Percentiles rank a stretch among this genome's conserved stretches.
Conservation (phyloP, 306 rosid genomes). For the Ochetophila trinervis region DNA sequence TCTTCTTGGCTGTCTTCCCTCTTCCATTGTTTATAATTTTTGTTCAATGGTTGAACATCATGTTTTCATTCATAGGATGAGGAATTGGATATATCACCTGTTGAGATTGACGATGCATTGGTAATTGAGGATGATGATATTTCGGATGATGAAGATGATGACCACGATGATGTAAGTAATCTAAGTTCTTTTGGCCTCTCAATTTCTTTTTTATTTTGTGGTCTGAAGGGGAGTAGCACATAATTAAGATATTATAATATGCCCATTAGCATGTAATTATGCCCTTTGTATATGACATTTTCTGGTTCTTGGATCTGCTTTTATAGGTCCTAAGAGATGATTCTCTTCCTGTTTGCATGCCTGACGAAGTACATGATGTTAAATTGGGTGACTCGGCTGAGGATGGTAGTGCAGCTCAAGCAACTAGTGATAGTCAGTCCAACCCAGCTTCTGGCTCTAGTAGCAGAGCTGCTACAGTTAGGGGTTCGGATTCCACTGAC, state of each 20-base stretch:
- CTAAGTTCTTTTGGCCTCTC: not conserved
- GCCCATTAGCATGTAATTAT: not conserved
- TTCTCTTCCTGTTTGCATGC: constrained; percentile 86
- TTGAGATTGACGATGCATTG: constrained; percentile 88
- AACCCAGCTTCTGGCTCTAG: constrained; percentile 87
- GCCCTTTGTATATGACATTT: not conserved
- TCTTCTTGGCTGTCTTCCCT: not conserved
- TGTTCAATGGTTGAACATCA: not conserved
- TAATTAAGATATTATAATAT: not conserved
- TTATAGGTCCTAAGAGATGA: constrained; percentile 85
- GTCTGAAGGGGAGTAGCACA: not conserved
- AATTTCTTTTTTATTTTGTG: not conserved
- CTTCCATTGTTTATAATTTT: not conserved
- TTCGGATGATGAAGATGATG: constrained; percentile 96
- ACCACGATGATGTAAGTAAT: constrained; percentile 82
- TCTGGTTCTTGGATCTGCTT: not conserved
- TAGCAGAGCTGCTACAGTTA: constrained; percentile 72
- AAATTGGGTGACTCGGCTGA: constrained; percentile 85
- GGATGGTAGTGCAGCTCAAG: constrained; percentile 58
- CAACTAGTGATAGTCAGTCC: constrained; percentile 63
- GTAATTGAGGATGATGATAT: constrained; percentile 97
- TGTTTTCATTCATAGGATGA: constrained; percentile 60
- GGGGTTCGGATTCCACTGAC: constrained; percentile 69
- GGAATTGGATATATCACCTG: constrained; percentile 82
- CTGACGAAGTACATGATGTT: constrained; percentile 97